Percentiles rank a stretch among this genome's conserved stretches.
Conservation (phyloP, 352 stramenopile species). For the Globisporangium middletonii region DNA sequence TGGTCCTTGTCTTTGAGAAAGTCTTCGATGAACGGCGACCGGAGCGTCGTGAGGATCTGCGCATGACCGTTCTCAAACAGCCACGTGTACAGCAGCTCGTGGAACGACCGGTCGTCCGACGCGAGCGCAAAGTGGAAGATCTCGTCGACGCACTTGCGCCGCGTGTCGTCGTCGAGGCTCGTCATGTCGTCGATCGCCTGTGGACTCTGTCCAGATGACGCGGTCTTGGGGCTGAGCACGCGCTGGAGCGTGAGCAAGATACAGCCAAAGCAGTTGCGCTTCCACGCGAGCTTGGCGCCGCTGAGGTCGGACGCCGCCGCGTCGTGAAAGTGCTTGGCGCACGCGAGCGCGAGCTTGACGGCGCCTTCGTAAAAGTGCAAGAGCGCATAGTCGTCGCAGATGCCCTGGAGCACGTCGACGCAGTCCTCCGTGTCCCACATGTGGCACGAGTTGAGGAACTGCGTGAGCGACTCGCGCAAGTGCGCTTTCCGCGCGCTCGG, state of each 20-base stretch:
- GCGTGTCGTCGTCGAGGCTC: slow-evolving; percentile 57
- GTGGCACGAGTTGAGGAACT: slow-evolving; percentile 79
- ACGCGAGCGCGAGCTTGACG: slow-evolving; percentile 76
- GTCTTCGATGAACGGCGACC: slow-evolving; percentile 71
- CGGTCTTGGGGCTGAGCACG: slow-evolving; percentile 30
- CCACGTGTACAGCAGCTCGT: slow-evolving; percentile 79
- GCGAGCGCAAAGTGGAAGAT: slow-evolving; percentile 72
- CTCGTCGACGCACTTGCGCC: slow-evolving; percentile 60
- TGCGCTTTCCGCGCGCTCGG: slow-evolving; percentile 54
- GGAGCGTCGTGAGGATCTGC: slow-evolving; percentile 52
- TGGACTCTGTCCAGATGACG: slow-evolving; percentile 32
- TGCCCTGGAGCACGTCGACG: slow-evolving; percentile 65
- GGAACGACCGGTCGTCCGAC: slow-evolving; percentile 67
- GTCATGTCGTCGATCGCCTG: slow-evolving; percentile 77
- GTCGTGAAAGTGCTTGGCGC: slow-evolving; percentile 74
- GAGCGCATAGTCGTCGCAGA: slow-evolving; percentile 76
- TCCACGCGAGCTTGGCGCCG: slow-evolving; percentile 60
- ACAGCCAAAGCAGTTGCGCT: slow-evolving; percentile 70
- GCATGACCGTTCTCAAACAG: slow-evolving; percentile 68
- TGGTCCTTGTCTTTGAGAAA: slow-evolving; percentile 83
- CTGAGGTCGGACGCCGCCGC: slow-evolving; percentile 56
- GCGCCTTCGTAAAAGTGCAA: slow-evolving; percentile 84
- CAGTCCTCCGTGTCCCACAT: slow-evolving; percentile 83
- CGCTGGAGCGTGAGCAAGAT: slow-evolving; percentile 65
- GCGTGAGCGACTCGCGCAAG: slow-evolving; percentile 62